Base-by-base conservation (phyloP, 176 grass and related monocot species). In the Bolboschoenus planiculmis region DNA sequence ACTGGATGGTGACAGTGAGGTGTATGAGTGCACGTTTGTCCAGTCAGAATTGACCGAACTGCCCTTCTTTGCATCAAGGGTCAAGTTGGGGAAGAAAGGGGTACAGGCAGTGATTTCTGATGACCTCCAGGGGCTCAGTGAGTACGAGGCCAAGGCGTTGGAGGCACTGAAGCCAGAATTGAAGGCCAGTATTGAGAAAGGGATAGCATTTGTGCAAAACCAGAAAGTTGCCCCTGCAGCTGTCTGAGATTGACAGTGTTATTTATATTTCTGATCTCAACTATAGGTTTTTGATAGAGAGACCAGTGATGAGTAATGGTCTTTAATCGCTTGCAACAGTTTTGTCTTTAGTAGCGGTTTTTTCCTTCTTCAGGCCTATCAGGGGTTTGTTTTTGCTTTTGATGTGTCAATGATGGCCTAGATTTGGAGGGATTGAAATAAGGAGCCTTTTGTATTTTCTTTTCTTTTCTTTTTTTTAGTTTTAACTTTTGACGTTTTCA, bases 101-200 rank as follows among this genome's bases (percentile, higher is more conserved):
- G 79, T 90, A 3, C 88, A 96, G 82, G 87, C 88, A 10, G 78
- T 96, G 14, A 63, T 92, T 7, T 81, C 90, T 36, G 85, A 88
- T 0, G 85, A 92, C 42, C 53, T 91, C 1, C 84, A 96, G 83
- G 93, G 93, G 47, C 71, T 92, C 39, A 90, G 88, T 0, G 90
- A 90, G 46, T 96, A 89, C 0, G 93, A 96, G 85, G 75, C 84
- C 39, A 96, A 87, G 75, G 90, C 88, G 0, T 89, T 96, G 3
- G 93, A 96, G 35, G 84, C 84, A 0, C 80, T 96, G 67, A 96
- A 96, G 87, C 18, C 84, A 7, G 90, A 92, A 78, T 65, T 96
- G 86, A 96, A 90, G 73, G 88, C 59, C 55, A 96, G 93, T 84
- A 96, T 96, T 7, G 90, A 96, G 87, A 95, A 95, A 84, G 93